These are phyloP conservation scores for Castanea mollissima DNA, from an alignment of 306 rosid species.

Conservation along the genomic window DNA sequence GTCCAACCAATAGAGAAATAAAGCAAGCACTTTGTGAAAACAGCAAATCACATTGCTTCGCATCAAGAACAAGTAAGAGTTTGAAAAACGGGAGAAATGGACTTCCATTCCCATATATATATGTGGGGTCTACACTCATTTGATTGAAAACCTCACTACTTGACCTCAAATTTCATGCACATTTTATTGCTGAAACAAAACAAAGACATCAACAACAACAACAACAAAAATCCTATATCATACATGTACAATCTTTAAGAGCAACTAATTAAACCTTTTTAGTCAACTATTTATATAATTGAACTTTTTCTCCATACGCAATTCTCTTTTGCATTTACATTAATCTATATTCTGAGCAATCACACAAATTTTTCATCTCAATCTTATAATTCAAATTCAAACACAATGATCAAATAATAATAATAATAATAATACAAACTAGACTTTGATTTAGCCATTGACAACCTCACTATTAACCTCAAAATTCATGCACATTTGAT, in stretches of 20 bases:
- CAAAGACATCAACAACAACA: too few relatives aligned
- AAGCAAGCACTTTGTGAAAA: neutral
- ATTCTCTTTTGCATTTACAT: neutral
- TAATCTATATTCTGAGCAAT: neutral
- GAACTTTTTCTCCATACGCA: neutral
- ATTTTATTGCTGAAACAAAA: neutral
- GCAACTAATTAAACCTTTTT: too few relatives aligned
- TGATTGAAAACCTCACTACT: neutral
- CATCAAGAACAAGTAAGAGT: neutral
- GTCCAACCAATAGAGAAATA: neutral
- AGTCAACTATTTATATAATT: too few relatives aligned
- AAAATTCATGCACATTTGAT: too few relatives aligned
- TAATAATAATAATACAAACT: conserved; percentile 1
- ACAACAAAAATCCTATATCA: too few relatives aligned
- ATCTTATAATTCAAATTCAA: neutral
- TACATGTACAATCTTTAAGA: too few relatives aligned
- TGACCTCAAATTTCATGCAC: neutral
- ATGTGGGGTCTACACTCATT: neutral
- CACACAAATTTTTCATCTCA: neutral
- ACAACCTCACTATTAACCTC: too few relatives aligned
- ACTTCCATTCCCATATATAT: neutral
- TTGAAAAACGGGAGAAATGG: neutral
- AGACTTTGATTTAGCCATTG: neutral
- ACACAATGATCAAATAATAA: conserved; percentile 1
- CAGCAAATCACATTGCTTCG: neutral